Evolutionary conservation across 2,329 filamentous ascomycete species (phyloP).

Genomic region (Scedosporium dehoogii): DNA sequence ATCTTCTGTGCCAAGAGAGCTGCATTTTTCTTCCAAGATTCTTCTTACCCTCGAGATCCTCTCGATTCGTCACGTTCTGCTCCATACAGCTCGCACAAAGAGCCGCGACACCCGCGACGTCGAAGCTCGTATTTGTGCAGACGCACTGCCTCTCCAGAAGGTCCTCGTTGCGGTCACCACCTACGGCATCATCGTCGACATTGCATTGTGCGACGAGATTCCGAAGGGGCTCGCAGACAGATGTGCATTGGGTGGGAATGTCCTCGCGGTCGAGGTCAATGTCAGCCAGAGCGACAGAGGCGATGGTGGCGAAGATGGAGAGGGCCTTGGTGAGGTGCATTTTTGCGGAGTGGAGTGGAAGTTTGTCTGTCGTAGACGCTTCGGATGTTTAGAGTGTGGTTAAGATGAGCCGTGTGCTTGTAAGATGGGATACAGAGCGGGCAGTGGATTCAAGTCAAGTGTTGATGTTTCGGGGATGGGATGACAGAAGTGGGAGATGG

Average conservation of each 20-base stretch:
- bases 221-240: conserved; percentile 12
- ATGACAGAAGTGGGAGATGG: no score
- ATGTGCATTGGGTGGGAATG: conserved; percentile 11
- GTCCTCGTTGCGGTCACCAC: conserved; percentile 10
- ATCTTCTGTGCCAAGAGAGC: neutral
- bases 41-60: conserved; percentile 12
- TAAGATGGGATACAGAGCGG: no score
- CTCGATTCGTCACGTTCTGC: conserved; percentile 11
- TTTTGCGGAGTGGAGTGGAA: neutral
- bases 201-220: conserved; percentile 11
- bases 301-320: neutral
- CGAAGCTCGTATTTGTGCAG: conserved; percentile 27
- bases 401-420: no score
- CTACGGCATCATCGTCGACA: conserved; percentile 12
- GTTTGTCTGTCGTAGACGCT: neutral
- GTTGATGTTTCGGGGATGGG: no score
- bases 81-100: conserved; percentile 28
- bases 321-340: conserved; percentile 7
- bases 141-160: conserved; percentile 23
- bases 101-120: conserved; percentile 25
- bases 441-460: no score
- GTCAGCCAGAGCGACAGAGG: conserved; percentile 9
- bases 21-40: neutral
- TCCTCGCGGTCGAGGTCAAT: conserved; percentile 12
- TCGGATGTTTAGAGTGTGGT: no score